Percentiles rank a stretch among this genome's conserved stretches.
Evolutionary conservation across 148 eudicot genomes (phyloP).

Genomic region (Cornus suecica): DNA sequence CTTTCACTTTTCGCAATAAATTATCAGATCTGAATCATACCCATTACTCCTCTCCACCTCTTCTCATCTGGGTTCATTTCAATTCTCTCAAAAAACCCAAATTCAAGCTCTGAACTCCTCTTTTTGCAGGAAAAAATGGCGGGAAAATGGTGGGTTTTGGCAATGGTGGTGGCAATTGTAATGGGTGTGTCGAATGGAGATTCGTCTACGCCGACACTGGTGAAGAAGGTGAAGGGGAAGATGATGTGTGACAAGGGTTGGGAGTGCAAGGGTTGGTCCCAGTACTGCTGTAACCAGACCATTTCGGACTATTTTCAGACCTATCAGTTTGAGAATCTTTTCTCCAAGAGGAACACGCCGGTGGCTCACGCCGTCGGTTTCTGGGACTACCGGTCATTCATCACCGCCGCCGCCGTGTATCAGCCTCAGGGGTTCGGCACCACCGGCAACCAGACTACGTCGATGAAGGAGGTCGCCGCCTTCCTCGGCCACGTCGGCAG

Average conservation of each 20-base stretch:
- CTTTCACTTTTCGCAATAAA: not conserved
- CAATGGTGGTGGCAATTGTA: constrained; percentile 7
- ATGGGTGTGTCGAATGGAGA: constrained; percentile 21
- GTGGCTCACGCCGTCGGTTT: constrained; percentile 84
- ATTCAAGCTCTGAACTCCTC: not conserved
- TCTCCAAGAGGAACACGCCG: constrained; percentile 72
- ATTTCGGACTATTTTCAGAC: constrained; percentile 69
- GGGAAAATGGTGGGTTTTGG: constrained; percentile 5
- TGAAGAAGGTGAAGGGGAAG: constrained; percentile 63
- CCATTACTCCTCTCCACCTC: not conserved
- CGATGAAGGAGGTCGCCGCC: constrained; percentile 77
- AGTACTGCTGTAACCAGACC: constrained; percentile 72
- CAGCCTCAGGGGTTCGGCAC: constrained; percentile 87
- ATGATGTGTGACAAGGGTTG: constrained; percentile 66
- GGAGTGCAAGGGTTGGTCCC: constrained; percentile 67
- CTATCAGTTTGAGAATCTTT: constrained; percentile 82
- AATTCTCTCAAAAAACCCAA: not conserved
- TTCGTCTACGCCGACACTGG: constrained; percentile 25
- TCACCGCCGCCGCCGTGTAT: constrained; percentile 48
- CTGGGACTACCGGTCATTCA: constrained; percentile 82
- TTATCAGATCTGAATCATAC: not conserved
- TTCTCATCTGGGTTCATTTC: not conserved
- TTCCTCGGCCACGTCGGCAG: constrained; percentile 88
- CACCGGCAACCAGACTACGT: constrained; percentile 57
- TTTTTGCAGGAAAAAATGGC: constrained; percentile 12